Base-by-base conservation (phyloP, 805 yeast genomes). In the Kazachstania martiniae region DNA sequence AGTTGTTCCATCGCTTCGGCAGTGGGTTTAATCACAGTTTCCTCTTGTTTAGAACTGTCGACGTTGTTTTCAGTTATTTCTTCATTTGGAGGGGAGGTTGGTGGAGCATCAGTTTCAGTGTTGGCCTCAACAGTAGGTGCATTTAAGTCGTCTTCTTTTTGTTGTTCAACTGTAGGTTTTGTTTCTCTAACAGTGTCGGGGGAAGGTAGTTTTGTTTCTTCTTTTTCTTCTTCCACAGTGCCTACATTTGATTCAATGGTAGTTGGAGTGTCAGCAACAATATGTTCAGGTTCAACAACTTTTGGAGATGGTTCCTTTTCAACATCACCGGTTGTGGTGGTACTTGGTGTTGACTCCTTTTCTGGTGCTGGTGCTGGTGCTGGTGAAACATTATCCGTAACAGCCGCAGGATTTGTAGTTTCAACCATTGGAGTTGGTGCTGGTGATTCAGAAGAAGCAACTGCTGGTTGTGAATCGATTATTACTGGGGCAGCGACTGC, bases 1-100 rank as follows among this genome's bases (percentile, higher is more conserved):
- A 62, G 40, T 27, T 53, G 54, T 49, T 63, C 63, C 28, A 59
- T 56, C 5, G 56, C 60, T 37, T 53, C 59, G 15, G 59, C 62
- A 9, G 57, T 46, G 18, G 61, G 57, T 29, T 58, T 53, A 8
- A 49, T 47, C 3, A 52, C 51, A 8, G 51, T 48, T 22, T 36
- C 42, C 24, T 34, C 36, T 9, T 12, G 15, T 21, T 24, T 12
- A 12, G 26, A 9, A 9, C n/a, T 24, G 13, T 24, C 10, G 10
- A 21, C 10, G 23, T 29, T 18, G n/a, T 12, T 14, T 17, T 14
- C 28, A 8, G 14, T n/a, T 30, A 13, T n/a, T n/a, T n/a, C n/a
- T 18, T 21, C 10, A 21, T 8, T 12, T 21, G 23, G 10, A 21
- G 23, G 23, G 23, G 23, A 21, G 10, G 22, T 19, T n/a, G 14